Percentiles rank a stretch among this genome's conserved stretches.
Conservation (phyloP, 345 rosid species). For the Lepidium aucheri region DNA sequence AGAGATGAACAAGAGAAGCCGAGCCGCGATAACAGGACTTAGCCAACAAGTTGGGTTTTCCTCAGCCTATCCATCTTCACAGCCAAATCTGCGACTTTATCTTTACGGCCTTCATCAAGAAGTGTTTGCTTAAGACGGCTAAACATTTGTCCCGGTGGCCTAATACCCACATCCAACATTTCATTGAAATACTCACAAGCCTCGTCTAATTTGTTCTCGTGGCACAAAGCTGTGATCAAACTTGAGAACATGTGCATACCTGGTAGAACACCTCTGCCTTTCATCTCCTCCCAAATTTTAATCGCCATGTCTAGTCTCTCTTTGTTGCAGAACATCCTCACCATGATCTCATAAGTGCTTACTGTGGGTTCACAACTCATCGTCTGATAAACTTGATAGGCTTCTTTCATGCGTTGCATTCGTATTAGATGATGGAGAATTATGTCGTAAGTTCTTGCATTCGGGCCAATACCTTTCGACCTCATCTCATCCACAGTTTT, state of each 20-base stretch:
- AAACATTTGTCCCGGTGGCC: slow-evolving; percentile 69
- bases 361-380: slow-evolving; percentile 60
- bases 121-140: slow-evolving; percentile 70
- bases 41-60: slow-evolving; percentile 44
- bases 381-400: slow-evolving; percentile 47
- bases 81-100: slow-evolving; percentile 35
- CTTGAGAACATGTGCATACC: slow-evolving; percentile 86
- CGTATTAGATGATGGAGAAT: slow-evolving; percentile 58
- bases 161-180: slow-evolving; percentile 81
- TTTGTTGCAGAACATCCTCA: slow-evolving; percentile 78
- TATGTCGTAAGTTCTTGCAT: slow-evolving; percentile 68
- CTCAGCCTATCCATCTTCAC: slow-evolving; percentile 57
- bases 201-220: slow-evolving; percentile 50
- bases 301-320: slow-evolving; percentile 57
- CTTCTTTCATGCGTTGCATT: slow-evolving; percentile 44
- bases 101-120: slow-evolving; percentile 49
- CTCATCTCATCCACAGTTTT: slow-evolving; percentile 66
- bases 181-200: slow-evolving; percentile 79
- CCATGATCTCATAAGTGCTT: slow-evolving; percentile 72
- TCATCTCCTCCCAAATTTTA: slow-evolving; percentile 69
- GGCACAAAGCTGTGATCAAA: slow-evolving; percentile 50
- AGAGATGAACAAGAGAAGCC: neutral
- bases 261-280: slow-evolving; percentile 61
- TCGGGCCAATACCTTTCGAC: slow-evolving; percentile 45
- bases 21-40: neutral